Percentiles rank a stretch among this genome's conserved stretches.
Conservation (phyloP, 2,329 filamentous ascomycete genomes). For the Myriangium duriaei region DNA sequence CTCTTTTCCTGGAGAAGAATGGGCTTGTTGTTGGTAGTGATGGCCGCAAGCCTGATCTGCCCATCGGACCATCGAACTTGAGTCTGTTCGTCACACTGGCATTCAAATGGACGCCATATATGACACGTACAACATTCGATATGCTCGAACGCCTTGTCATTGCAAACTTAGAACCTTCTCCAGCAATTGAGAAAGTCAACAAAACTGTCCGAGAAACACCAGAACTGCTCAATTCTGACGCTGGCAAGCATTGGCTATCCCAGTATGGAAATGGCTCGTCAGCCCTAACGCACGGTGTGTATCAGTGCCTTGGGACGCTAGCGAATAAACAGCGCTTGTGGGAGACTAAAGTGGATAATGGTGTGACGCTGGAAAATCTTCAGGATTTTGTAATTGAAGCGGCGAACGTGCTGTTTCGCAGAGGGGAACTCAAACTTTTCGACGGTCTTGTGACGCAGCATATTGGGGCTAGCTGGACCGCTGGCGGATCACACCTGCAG, state of each 20-base stretch:
- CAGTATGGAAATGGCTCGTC: not conserved
- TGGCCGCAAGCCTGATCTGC: not conserved
- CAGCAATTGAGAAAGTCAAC: not conserved
- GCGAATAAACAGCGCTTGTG: not conserved
- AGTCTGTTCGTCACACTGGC: not conserved
- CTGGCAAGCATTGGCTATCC: not conserved
- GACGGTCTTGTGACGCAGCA: not conserved
- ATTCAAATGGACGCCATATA: not conserved
- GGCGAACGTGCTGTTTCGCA: not conserved
- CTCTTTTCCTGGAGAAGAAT: not conserved
- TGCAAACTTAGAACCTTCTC: not conserved
- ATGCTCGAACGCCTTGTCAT: not conserved
- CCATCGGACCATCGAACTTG: not conserved
- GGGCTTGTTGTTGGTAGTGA: not conserved
- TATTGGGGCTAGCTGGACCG: not conserved
- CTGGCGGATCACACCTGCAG: not conserved
- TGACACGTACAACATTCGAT: not conserved
- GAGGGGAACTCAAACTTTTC: not conserved
- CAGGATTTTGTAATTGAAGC: not conserved
- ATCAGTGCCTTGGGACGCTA: not conserved
- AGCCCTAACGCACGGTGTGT: not conserved
- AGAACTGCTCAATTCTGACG: not conserved
- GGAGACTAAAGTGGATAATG: not conserved
- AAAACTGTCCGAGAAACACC: not conserved
- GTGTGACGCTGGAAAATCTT: not conserved